A percentile compares a stretch with the other conserved stretches of the same genome.
Conservation (phyloP, 192 early-diverging fungal species). For the Gonapodya prolifera region DNA sequence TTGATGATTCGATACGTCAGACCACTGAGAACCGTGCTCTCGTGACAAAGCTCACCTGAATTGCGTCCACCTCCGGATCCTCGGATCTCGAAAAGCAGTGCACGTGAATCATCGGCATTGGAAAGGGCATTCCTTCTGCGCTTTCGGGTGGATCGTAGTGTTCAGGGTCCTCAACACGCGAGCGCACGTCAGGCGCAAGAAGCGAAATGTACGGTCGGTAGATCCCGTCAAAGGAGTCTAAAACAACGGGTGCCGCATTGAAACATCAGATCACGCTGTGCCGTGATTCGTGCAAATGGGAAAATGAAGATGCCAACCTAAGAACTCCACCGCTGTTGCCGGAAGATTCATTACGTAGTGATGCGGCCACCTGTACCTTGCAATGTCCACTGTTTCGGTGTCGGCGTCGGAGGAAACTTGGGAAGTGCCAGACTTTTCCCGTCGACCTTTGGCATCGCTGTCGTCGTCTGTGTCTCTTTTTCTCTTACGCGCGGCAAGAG, state of each 20-base stretch:
- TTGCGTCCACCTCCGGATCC: slow-evolving; percentile 35
- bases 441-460: slow-evolving; percentile 8
- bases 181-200: not conserved
- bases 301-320: slow-evolving; percentile 36
- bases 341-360: slow-evolving; percentile 99
- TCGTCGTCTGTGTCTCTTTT: slow-evolving; percentile 12
- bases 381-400: slow-evolving; percentile 9
- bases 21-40: not conserved
- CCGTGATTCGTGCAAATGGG: not conserved
- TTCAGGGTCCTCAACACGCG: not conserved
- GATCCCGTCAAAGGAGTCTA: slow-evolving; percentile 82
- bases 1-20: not conserved
- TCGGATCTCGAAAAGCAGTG: slow-evolving; percentile 86
- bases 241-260: not conserved
- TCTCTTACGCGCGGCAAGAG: not conserved
- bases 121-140: slow-evolving; percentile 25
- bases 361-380: slow-evolving; percentile 14
- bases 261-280: slow-evolving; percentile 1
- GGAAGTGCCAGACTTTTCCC: not conserved
- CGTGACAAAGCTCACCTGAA: slow-evolving; percentile 31
- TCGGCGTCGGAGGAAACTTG: slow-evolving; percentile 13
- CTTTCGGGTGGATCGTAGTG: slow-evolving; percentile 12
- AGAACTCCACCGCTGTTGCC: slow-evolving; percentile 88
- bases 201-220: slow-evolving; percentile 19
- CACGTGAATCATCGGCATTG: slow-evolving; percentile 79